Percentiles rank a stretch among this genome's conserved stretches.
Evolutionary conservation across 2,329 filamentous ascomycete species (phyloP).

Genomic region (Penicillium verrucosum): DNA sequence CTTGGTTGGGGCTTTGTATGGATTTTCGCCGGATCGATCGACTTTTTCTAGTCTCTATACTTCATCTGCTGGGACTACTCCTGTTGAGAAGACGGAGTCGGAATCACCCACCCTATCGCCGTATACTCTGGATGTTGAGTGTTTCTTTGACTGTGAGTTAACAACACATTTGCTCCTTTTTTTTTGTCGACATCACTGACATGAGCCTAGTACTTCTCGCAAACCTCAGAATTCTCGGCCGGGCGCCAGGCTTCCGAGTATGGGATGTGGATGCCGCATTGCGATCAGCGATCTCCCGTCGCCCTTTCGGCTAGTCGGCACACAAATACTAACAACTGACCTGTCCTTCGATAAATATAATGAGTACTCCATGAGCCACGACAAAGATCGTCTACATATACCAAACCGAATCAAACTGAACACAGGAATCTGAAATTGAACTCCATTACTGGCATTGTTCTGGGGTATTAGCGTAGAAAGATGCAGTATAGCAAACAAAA

Average conservation of each 20-base stretch:
- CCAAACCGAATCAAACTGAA: neutral
- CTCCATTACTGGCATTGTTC: conserved; percentile 12
- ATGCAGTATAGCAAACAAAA: conserved; percentile 7
- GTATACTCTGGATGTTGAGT: conserved; percentile 27
- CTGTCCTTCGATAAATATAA: neutral
- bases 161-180: neutral
- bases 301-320: conserved; percentile 2
- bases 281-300: conserved; percentile 16
- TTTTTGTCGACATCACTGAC: conserved; percentile 1
- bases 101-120: neutral
- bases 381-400: neutral
- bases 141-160: conserved; percentile 28
- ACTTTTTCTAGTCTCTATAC: conserved; percentile 11
- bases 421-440: conserved; percentile 3
- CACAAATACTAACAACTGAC: neutral
- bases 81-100: neutral
- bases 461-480: conserved; percentile 20
- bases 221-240: conserved; percentile 32
- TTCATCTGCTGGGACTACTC: conserved; percentile 2
- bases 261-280: conserved; percentile 34
- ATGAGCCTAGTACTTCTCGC: conserved; percentile 20
- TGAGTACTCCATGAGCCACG: neutral
- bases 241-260: conserved; percentile 35
- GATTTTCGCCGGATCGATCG: conserved; percentile 8
- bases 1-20: conserved; percentile 12